Conservation (phyloP, 768 basidiomycete species). For the Mrakia frigida region DNA sequence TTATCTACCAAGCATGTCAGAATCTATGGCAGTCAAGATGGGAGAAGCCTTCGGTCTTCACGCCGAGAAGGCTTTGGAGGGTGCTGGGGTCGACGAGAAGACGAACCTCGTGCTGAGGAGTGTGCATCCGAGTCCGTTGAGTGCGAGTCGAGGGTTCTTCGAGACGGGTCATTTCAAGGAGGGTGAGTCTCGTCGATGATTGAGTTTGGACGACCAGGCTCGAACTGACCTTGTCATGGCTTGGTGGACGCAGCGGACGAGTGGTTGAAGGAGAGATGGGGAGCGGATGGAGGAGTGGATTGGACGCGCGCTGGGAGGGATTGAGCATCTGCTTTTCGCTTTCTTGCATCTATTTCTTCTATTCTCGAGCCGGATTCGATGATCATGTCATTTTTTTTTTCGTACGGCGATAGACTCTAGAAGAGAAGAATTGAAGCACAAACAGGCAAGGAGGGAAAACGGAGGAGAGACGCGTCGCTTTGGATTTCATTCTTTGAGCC, state of each 20-base stretch:
- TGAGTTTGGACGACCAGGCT: too few relatives aligned
- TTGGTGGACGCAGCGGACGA: slow-evolving; percentile 55
- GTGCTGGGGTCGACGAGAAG: slow-evolving; percentile 53
- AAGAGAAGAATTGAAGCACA: too few relatives aligned
- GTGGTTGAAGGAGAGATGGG: slow-evolving; percentile 78
- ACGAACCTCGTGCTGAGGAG: slow-evolving; percentile 50
- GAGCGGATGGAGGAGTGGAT: slow-evolving; percentile 50
- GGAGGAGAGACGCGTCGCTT: too few relatives aligned
- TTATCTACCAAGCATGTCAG: too few relatives aligned
- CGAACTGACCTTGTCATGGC: too few relatives aligned
- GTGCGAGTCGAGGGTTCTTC: slow-evolving; percentile 72
- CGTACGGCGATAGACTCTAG: too few relatives aligned
- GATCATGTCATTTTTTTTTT: too few relatives aligned
- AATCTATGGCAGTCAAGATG: too few relatives aligned
- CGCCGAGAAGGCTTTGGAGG: slow-evolving; percentile 53
- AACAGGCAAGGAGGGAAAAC: too few relatives aligned
- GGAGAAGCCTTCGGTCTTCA: too few relatives aligned
- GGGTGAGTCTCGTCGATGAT: neutral
- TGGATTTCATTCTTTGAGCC: too few relatives aligned
- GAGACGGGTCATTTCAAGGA: slow-evolving; percentile 83
- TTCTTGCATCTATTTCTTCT: neutral
- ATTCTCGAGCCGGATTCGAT: neutral
- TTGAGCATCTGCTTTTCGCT: neutral
- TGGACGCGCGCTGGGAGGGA: slow-evolving; percentile 36
- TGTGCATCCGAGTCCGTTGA: slow-evolving; percentile 79